Base-by-base conservation (phyloP, 768 basidiomycete species). In the Dioszegia hungarica region DNA sequence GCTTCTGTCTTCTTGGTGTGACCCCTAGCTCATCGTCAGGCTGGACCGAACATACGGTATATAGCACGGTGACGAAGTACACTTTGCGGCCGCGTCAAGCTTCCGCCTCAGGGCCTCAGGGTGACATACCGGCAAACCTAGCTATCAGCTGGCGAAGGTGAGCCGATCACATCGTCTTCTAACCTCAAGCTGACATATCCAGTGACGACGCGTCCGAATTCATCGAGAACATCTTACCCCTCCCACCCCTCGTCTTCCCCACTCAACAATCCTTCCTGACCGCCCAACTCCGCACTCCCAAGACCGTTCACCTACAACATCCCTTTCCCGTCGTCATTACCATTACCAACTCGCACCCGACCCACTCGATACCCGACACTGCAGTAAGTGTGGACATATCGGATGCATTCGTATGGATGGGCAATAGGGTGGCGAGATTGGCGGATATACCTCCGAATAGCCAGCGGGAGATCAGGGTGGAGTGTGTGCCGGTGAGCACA, bases 401-500 rank as follows among this genome's bases (percentile, higher is more conserved):
- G 12, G 88, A 89, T 38, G 80, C 81, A n/a, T 94, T 95, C 74
- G 83, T 92, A 15, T 83, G 91, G 39, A 82, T 88, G 2, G 92
- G 93, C 0, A 71, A 87, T 33, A 79, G 88, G 44, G 82, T 79
- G 46, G 83, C 84, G 2, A 81, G 84, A 10, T 62, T 90, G 9
- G 85, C 89, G 2, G 76, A 86, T 41, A 77, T 97, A n/a, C 78
- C 88, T 39, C 86, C 90, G 0, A 85, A 85, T 5, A 50, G 57
- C 11, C 48, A 48, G 33, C 53, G 43, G 29, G 48, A 31, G 2
- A 44, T 73, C 24, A 33, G 36, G 15, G 48, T 70, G 19, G 56
- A 70, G n/a, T 49, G 65, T 27, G 51, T 69, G n/a, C 52, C 68
- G n/a, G 50, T 73, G 1, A 61, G 67, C 3, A 57, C 61, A 24